Base-by-base conservation (phyloP, 345 rosid genomes). In the Rhodamnia argentea region DNA sequence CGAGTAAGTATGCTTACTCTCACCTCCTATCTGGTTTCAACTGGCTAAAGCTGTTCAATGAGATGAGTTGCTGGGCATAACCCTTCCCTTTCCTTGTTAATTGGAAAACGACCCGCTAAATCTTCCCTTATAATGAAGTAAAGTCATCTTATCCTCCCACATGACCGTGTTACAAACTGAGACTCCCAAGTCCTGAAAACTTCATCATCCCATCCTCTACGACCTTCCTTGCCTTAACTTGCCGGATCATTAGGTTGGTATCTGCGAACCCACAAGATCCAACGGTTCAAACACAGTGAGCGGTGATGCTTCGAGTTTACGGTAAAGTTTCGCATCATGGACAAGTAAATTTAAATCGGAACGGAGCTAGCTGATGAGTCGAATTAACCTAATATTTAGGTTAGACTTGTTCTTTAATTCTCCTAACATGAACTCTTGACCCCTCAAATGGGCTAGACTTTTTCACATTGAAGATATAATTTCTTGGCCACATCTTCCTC, bases 231-330 rank as follows among this genome's bases (percentile, higher is more conserved):
- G 32, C 15, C 62, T 58, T 24, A 58, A 58, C 1, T 24, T 24
- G 7, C n/a, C 11, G 7, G 32, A 3, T 60, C 37, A n/a, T 60
- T n/a, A 60, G 37, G 18, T 13, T 2, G 4, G 1, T 1, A n/a
- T 6, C 18, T 60, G 4, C 9, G 7, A 13, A 13, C 18, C 18
- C 18, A 12, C 0, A 14, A n/a, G 37, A 60, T 60, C 2, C 1
- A 0, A n/a, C 16, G 0, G 3, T 59, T n/a, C 0, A 59, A 59
- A 59, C 3, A 27, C 9, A 0, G 13, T 1, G 14, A 59, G 16
- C 16, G 0, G n/a, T 5, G 16, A 59, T 2, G 32, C 70, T 59
- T 3, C 7, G 14, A 13, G 9, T n/a, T 60, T 60, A 2, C 18
- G 13, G 1, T 60, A n/a, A 60, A n/a, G 6, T n/a, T 29, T n/a